Evolutionary conservation across 2,329 filamentous ascomycete species (phyloP).

Genomic region (Periconia sp.): DNA sequence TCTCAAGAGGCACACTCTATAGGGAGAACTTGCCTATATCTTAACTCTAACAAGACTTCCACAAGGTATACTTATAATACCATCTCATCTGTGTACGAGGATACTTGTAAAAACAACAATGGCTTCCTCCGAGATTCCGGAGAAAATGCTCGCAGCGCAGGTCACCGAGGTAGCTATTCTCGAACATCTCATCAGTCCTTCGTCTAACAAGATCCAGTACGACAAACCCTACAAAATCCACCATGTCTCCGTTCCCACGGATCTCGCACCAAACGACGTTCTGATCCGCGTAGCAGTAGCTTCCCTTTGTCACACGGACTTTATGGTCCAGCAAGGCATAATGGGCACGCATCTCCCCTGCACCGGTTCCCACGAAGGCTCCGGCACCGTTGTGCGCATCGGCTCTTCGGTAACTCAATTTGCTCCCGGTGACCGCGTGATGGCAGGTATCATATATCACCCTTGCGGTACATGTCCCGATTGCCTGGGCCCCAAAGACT

Average conservation of each 20-base stretch:
- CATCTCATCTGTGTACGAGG: too few relatives aligned
- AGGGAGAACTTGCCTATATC: too few relatives aligned
- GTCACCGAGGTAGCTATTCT: constrained; percentile 49
- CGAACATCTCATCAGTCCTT: background rate
- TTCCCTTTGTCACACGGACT: constrained; percentile 68
- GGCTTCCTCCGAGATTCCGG: constrained; percentile 41
- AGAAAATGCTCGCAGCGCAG: constrained; percentile 56
- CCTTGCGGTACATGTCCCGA: constrained; percentile 61
- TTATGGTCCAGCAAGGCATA: constrained; percentile 59
- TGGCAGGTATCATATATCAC: constrained; percentile 61
- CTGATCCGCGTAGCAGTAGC: constrained; percentile 66
- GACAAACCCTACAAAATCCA: constrained; percentile 62
- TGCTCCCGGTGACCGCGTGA: constrained; percentile 60
- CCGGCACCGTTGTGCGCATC: constrained; percentile 60
- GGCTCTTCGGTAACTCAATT: constrained; percentile 53
- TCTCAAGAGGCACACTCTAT: too few relatives aligned
- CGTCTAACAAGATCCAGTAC: constrained; percentile 41
- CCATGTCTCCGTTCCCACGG: constrained; percentile 55
- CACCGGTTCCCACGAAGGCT: constrained; percentile 56
- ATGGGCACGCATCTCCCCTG: constrained; percentile 58
- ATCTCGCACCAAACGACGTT: constrained; percentile 60
- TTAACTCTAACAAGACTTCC: too few relatives aligned
- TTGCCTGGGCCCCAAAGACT: constrained; percentile 58
- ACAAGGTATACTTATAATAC: too few relatives aligned
- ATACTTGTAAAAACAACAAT: too few relatives aligned